Base-by-base conservation (phyloP, 164 flowering plant genomes). In the Vitis riparia region DNA sequence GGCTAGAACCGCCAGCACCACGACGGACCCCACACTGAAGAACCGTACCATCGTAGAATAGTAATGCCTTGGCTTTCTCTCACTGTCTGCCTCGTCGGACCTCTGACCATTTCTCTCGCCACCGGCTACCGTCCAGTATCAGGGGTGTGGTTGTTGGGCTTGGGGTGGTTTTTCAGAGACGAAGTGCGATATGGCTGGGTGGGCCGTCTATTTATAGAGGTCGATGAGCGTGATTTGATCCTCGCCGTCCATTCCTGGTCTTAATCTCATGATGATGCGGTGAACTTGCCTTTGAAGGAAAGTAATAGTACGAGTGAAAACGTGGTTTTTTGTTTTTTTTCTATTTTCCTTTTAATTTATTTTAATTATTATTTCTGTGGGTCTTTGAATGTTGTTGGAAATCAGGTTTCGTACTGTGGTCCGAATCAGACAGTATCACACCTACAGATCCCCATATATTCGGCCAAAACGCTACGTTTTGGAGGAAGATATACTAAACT, bases 1-100 rank as follows among this genome's bases (percentile, higher is more conserved):
- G 17, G 88, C 65, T 13, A 85, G 48, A 10, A 63, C 74, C 11
- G 53, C 71, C 71, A 85, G 68, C 17, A 79, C 37, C 66, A 81
- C 12, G 65, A 69, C 65, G 65, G 79, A 75, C 51, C 68, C 71
- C 12, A 71, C 8, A 48, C 78, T 57, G 55, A 78, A 75, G 55
- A 67, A 70, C 59, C 59, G 62, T 0, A 68, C 68, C 75, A 72
- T 67, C 15, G 27, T 15, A 37, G 44, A 37, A 37, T 6, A 37
- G 7, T 37, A 37, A 37, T 37, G 44, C 44, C 44, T 37, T 3
- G 5, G 44, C 44, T 37, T 37, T 37, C 44, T 37, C 44, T 37
- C 44, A 37, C 5, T 37, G 44, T 37, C 44, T 37, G 44, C 17
- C 63, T 68, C 17, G 16, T 58, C 71, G 44, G 50, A 52, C 32